A percentile compares a stretch with the other conserved stretches of the same genome.
phyloP scores from a whole-genome alignment of 345 rosid genomes.

The Psidium friedrichsthalianum region DNA sequence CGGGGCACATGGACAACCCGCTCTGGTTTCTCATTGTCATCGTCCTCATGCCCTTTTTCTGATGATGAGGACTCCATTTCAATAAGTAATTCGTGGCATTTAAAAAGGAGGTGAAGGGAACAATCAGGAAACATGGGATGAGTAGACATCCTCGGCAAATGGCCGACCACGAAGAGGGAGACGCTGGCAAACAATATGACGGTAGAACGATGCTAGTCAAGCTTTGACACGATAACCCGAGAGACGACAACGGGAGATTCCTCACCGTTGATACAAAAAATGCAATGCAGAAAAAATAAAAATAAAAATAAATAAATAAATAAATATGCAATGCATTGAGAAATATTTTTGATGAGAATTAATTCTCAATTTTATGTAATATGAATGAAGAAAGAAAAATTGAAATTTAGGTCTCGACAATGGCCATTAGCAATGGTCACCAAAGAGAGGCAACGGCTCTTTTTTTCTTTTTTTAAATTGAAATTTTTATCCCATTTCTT shows the following conservation, averaged over 20 bases:
- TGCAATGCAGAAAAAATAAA: no score
- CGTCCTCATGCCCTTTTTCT: neutral
- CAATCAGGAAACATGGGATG: neutral
- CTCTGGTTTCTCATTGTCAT: neutral
- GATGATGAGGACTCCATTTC: neutral
- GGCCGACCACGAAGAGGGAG: neutral
- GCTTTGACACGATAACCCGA: neutral
- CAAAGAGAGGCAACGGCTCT: no score
- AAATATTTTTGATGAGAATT: no score
- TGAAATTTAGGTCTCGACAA: no score
- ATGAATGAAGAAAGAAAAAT: no score
- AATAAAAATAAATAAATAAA: no score
- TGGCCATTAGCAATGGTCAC: no score
- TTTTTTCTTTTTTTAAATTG: no score
- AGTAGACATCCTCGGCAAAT: neutral
- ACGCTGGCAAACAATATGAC: neutral
- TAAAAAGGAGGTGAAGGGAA: neutral
- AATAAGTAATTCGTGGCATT: neutral
- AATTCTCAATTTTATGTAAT: no score
- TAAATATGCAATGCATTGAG: no score
- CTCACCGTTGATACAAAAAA: no score
- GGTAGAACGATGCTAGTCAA: neutral
- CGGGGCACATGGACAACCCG: slow-evolving; percentile 47
- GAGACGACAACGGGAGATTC: neutral
- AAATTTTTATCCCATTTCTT: no score